Percentiles rank a stretch among this genome's conserved stretches.
These are phyloP conservation scores for Linderina pennispora DNA, from an alignment of 192 early-diverging fungal genomes.

Conservation along the genomic window DNA sequence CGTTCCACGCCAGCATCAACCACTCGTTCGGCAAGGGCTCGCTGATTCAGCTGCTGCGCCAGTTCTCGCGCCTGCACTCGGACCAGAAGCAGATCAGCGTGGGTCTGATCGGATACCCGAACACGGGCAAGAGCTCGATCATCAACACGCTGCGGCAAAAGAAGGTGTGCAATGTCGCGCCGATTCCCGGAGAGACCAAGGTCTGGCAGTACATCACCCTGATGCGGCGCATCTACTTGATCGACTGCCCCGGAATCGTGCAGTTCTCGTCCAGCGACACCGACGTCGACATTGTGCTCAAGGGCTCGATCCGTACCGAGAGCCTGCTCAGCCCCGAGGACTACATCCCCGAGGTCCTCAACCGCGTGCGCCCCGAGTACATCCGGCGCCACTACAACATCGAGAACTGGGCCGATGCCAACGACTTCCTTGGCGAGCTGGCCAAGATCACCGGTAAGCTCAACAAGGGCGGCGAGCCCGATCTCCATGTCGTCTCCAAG, in stretches of 20 bases:
- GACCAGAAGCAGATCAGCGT: constrained; percentile 99
- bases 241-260: constrained; percentile 99
- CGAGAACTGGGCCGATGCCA: constrained; percentile 73
- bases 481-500: constrained; percentile 82
- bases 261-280: constrained; percentile 80
- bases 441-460: constrained; percentile 84
- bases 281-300: constrained; percentile 94
- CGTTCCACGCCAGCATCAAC: constrained; percentile 97
- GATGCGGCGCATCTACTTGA: constrained; percentile 96
- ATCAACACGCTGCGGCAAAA: constrained; percentile 95
- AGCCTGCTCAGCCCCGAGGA: constrained; percentile 87
- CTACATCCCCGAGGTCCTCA: constrained; percentile 77
- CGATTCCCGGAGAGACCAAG: constrained; percentile 97
- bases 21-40: constrained; percentile 99
- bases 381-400: constrained; percentile 88
- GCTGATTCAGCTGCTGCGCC: constrained; percentile 95
- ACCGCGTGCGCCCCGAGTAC: constrained; percentile 84
- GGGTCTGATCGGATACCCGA: constrained; percentile 97
- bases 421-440: constrained; percentile 89
- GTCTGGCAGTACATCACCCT: constrained; percentile 99
- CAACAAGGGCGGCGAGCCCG: constrained; percentile 96
- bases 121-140: constrained; percentile 96
- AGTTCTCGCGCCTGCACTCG: constrained; percentile 89
- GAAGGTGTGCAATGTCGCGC: constrained; percentile 98
- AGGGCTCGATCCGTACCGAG: constrained; percentile 93